Evolutionary conservation across 148 eudicot species (phyloP), one percentile per base, ranked within the genome.

Genomic region (Rhododendron kiyosumense): DNA sequence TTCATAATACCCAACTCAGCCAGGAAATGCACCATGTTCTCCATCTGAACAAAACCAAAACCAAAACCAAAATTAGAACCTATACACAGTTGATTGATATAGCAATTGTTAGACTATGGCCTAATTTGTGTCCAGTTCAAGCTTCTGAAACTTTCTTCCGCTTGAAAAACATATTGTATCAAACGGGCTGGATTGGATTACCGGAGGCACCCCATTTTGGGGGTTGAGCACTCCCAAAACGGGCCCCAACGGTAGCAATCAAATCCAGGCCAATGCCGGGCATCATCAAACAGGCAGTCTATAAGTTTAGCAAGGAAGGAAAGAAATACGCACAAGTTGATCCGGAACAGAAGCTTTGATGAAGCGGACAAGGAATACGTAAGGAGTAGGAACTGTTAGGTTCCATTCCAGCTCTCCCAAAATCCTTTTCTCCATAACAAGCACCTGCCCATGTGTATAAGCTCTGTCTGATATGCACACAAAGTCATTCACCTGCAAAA

Each of bases 341-440:
- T 90, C 95, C 30, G 95, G 91, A 84, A 34, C 61, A n/a, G 95
- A 91, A 14, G 95, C 97, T 84, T 95, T 95, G 79, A 94, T 88
- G 86, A 91, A 95, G 77, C 98, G 90, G 0, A 90, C 90, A 6
- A 95, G 92, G 88, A 95, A 95, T 84, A 95, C 91, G 36, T 95
- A 95, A 17, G 97, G 98, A 5, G 98, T 95, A 4, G 98, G 97
- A 74, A 95, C 94, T 28, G 98, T 95, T 74, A 95, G 28, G 85
- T 85, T 86, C 98, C 98, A 95, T 83, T 93, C 95, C 41, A 95
- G 75, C 36, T 85, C 85, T 9, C 94, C 95, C 3, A 95, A 85
- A 48, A 95, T 93, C 8, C 87, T 75, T 63, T 95, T 95, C 94
- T 95, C 98, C 94, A 93, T 94, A 3, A 79, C 88, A 41, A 94